phyloP scores from a whole-genome alignment of 805 yeast genomes.

The Kuraishia borneana region DNA sequence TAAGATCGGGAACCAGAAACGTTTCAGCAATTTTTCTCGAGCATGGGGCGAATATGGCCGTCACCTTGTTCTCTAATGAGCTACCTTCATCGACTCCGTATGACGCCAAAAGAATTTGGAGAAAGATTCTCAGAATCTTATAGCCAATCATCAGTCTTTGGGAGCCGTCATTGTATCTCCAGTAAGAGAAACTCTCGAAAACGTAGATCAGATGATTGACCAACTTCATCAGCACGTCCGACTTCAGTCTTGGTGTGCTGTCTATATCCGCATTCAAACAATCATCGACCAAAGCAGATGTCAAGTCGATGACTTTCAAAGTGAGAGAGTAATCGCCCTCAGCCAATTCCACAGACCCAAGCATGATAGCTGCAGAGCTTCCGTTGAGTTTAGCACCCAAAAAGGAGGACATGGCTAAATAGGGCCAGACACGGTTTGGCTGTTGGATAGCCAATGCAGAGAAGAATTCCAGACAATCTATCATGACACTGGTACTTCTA shows the following conservation, averaged over 20 bases:
- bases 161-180: conserved; percentile 47
- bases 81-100: conserved; percentile 39
- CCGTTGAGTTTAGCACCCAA: conserved; percentile 53
- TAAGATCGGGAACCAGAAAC: conserved; percentile 41
- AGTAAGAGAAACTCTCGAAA: conserved; percentile 62
- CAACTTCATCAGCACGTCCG: conserved; percentile 43
- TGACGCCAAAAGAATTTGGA: conserved; percentile 37
- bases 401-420: conserved; percentile 51
- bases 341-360: conserved; percentile 66
- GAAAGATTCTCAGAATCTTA: conserved; percentile 40
- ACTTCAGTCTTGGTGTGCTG: conserved; percentile 38
- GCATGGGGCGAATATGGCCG: conserved; percentile 38
- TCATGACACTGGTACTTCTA: conserved; percentile 34
- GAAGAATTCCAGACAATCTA: conserved; percentile 37
- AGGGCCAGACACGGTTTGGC: conserved; percentile 72
- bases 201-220: conserved; percentile 48
- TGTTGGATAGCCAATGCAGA: conserved; percentile 29
- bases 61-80: conserved; percentile 26
- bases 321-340: conserved; percentile 59
- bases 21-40: conserved; percentile 39
- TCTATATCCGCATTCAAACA: conserved; percentile 28
- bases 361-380: conserved; percentile 47
- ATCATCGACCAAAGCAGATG: conserved; percentile 39
- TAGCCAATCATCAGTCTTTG: conserved; percentile 57
- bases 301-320: conserved; percentile 43